Evolutionary conservation across 2,329 filamentous ascomycete genomes (phyloP).

Genomic region (Microdochium trichocladiopsis): DNA sequence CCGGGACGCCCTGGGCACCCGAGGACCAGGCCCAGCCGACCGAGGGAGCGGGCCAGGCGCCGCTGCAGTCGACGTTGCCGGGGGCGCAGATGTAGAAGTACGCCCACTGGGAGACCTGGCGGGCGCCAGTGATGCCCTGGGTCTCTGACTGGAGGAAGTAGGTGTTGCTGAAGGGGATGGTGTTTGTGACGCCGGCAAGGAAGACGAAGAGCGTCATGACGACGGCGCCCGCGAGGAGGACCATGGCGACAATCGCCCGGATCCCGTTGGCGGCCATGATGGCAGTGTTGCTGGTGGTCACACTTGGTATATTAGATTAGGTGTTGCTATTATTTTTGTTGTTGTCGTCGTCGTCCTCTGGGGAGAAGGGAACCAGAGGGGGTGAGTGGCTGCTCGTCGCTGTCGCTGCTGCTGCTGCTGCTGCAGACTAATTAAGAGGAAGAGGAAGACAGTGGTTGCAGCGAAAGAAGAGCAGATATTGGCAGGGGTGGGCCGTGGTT

Average conservation of each 20-base stretch:
- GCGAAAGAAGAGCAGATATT: background rate
- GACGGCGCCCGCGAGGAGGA: slow-evolving; percentile 43
- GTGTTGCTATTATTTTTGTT: background rate
- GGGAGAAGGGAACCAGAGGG: background rate
- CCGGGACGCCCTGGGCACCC: slow-evolving; percentile 34
- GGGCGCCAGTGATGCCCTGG: slow-evolving; percentile 60
- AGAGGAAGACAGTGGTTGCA: background rate
- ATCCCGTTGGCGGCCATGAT: slow-evolving; percentile 26
- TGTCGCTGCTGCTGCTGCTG: too few species aligned
- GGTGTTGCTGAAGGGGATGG: slow-evolving; percentile 59
- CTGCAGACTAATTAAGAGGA: background rate
- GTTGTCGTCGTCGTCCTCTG: background rate
- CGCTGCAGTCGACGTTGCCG: slow-evolving; percentile 57
- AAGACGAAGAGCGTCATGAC: slow-evolving; percentile 53
- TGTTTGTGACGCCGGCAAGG: slow-evolving; percentile 42
- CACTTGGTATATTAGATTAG: background rate
- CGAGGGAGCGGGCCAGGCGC: slow-evolving; percentile 54
- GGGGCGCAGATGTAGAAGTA: slow-evolving; percentile 78
- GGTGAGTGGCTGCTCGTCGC: too few species aligned
- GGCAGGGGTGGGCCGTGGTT: background rate
- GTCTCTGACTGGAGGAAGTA: slow-evolving; percentile 86
- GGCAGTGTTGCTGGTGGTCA: background rate
- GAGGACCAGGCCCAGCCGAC: slow-evolving; percentile 64
- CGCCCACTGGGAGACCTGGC: slow-evolving; percentile 72
- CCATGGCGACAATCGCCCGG: slow-evolving; percentile 33